A percentile compares a stretch with the other conserved stretches of the same genome.
These are phyloP conservation scores for Patellifolia procumbens DNA, from an alignment of 179 eudicot species.

Conservation along the genomic window DNA sequence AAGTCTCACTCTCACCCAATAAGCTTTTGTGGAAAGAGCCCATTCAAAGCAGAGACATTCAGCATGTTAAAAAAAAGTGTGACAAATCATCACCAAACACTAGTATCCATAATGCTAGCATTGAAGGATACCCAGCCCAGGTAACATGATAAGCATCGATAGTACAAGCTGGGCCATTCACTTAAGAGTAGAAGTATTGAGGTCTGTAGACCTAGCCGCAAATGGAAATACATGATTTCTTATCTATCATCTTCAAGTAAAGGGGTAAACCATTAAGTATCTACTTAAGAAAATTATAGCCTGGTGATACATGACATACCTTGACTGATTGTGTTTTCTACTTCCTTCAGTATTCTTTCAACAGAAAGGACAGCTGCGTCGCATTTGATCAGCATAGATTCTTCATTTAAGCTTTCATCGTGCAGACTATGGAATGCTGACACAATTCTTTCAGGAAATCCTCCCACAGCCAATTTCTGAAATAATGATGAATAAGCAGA, in stretches of 20 bases:
- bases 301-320: slow-evolving; percentile 46
- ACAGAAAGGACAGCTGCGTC: slow-evolving; percentile 45
- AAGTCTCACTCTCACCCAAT: too few relatives aligned
- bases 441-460: slow-evolving; percentile 72
- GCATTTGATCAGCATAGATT: slow-evolving; percentile 57
- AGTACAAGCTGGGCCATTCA: not conserved
- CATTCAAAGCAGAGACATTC: not conserved
- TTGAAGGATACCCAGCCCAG: not conserved
- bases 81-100: not conserved
- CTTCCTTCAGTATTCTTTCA: slow-evolving; percentile 58
- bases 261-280: not conserved
- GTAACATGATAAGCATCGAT: not conserved
- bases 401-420: slow-evolving; percentile 68
- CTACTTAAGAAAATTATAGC: not conserved
- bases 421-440: slow-evolving; percentile 70
- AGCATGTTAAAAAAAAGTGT: not conserved
- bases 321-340: slow-evolving; percentile 47
- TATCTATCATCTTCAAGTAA: not conserved
- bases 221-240: not conserved
- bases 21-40: not conserved
- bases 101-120: not conserved
- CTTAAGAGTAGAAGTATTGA: not conserved
- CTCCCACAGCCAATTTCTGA: slow-evolving; percentile 89
- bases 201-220: not conserved
- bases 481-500: slow-evolving; percentile 26